phyloP scores from a whole-genome alignment of 257 asterid genomes.

The Solanum ossicruentum region DNA sequence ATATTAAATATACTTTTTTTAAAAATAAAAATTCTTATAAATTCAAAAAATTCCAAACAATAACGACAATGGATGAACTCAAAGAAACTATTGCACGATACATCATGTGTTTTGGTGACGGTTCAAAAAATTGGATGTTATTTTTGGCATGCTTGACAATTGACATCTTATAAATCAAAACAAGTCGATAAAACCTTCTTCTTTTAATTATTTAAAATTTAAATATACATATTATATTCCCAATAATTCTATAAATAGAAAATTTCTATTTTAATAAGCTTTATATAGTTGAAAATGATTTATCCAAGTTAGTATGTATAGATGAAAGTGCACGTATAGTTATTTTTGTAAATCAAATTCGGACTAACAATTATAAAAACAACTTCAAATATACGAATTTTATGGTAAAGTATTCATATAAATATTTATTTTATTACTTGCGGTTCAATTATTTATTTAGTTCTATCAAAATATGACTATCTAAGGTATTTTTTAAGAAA shows the following conservation, averaged over 20 bases:
- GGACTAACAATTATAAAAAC: not conserved
- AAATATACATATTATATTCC: not conserved
- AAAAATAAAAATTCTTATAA: too few relatives aligned
- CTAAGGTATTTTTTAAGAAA: too few relatives aligned
- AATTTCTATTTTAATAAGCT: not conserved
- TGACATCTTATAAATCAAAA: not conserved
- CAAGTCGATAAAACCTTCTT: not conserved
- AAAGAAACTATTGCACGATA: too few relatives aligned
- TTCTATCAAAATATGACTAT: too few relatives aligned
- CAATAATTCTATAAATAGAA: not conserved
- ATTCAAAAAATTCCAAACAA: too few relatives aligned
- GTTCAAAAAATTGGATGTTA: not conserved
- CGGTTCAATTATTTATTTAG: too few relatives aligned
- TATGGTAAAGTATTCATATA: too few relatives aligned
- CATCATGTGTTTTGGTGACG: not conserved
- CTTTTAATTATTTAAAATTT: not conserved
- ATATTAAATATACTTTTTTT: too few relatives aligned
- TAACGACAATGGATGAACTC: not conserved
- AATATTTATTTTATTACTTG: too few relatives aligned
- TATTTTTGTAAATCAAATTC: not conserved
- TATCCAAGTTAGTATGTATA: not conserved
- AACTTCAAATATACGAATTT: not conserved
- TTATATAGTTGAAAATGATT: not conserved
- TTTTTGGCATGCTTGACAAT: not conserved
- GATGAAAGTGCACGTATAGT: not conserved